Conservation (phyloP, 495 filamentous ascomycete species). For the Lophiostoma macrostomum region DNA sequence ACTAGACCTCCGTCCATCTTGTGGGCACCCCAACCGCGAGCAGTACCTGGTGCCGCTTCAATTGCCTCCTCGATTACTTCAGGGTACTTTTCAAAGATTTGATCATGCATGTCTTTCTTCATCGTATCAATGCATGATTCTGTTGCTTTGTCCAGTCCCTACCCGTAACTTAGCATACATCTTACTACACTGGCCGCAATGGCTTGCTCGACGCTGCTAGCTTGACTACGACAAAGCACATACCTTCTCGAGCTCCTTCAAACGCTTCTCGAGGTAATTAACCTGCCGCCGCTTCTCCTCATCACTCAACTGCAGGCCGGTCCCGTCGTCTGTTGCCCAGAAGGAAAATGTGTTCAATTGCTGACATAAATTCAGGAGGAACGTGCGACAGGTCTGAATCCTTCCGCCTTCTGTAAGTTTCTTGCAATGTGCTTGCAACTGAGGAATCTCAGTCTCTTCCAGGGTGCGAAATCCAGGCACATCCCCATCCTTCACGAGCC, state of each 20-base stretch:
- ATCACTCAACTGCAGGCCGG: constrained; percentile 44
- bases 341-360: constrained; percentile 53
- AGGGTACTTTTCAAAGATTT: constrained; percentile 48
- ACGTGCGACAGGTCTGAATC: constrained; percentile 42
- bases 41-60: constrained; percentile 35
- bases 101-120: constrained; percentile 41
- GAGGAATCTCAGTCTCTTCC: constrained; percentile 54
- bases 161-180: constrained; percentile 8
- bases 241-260: constrained; percentile 51
- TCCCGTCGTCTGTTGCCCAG: constrained; percentile 49
- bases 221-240: constrained; percentile 8
- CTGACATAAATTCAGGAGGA: constrained; percentile 50
- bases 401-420: constrained; percentile 51
- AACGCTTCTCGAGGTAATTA: constrained; percentile 41
- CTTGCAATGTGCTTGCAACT: constrained; percentile 55
- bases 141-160: constrained; percentile 42
- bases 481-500: constrained; percentile 48
- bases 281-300: constrained; percentile 44
- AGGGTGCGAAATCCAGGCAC: constrained; percentile 48
- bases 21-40: constrained; percentile 49
- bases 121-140: constrained; percentile 41
- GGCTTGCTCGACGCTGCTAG: too few species aligned
- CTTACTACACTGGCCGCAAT: too few species aligned
- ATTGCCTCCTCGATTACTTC: constrained; percentile 14
- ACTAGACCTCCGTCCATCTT: constrained; percentile 47